A percentile compares a stretch with the other conserved stretches of the same genome.
Conservation (phyloP, 352 stramenopile species). For the Globisporangium cylindrosporum region DNA sequence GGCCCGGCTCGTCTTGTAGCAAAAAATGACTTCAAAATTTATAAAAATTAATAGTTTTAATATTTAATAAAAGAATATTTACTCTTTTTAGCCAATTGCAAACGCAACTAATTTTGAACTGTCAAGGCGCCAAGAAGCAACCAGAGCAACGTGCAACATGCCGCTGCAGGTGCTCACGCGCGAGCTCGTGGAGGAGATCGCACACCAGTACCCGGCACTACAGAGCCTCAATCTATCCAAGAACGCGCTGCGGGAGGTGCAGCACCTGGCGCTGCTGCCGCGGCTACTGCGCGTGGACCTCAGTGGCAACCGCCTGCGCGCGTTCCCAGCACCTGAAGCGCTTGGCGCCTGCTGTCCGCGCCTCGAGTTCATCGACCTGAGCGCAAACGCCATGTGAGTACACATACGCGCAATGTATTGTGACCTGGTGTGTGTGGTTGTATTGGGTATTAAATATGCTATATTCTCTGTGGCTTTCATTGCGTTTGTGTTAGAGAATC, state of each 20-base stretch:
- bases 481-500: conserved; percentile 31
- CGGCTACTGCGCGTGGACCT: conserved; percentile 54
- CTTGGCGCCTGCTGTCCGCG: conserved; percentile 24
- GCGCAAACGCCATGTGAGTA: conserved; percentile 52
- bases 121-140: not conserved
- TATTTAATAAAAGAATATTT: too few species aligned
- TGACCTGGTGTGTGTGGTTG: not conserved
- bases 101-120: not conserved
- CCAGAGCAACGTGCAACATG: conserved; percentile 22
- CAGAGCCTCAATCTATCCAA: conserved; percentile 59
- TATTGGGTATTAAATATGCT: not conserved
- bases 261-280: conserved; percentile 50
- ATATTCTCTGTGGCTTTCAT: not conserved
- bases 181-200: conserved; percentile 64
- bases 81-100: not conserved
- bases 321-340: conserved; percentile 35
- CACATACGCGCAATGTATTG: not conserved
- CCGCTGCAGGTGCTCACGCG: conserved; percentile 50
- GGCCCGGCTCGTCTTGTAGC: not conserved
- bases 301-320: conserved; percentile 45
- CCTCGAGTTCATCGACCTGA: conserved; percentile 48
- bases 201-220: conserved; percentile 52
- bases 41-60: too few species aligned
- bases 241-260: conserved; percentile 52
- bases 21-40: not conserved